Percentiles rank a stretch among this genome's conserved stretches.
Conservation (phyloP, 495 filamentous ascomycete species). For the Penicillium canescens region DNA sequence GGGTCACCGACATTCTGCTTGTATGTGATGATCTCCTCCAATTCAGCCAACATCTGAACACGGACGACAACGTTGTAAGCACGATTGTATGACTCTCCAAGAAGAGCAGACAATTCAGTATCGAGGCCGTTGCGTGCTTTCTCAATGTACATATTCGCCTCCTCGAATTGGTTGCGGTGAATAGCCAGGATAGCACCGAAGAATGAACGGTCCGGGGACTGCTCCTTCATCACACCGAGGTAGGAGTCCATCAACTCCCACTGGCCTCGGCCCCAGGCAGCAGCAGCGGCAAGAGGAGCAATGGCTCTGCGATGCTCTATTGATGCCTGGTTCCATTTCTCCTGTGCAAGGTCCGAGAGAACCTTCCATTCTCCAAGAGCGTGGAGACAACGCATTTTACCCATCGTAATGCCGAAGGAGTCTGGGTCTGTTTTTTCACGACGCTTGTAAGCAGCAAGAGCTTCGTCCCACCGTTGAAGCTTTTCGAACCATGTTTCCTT, state of each 20-base stretch:
- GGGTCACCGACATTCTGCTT: constrained; percentile 79
- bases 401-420: constrained; percentile 93
- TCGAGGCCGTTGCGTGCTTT: constrained; percentile 92
- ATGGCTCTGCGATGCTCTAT: constrained; percentile 83
- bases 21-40: constrained; percentile 97
- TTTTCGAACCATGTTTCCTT: constrained; percentile 99
- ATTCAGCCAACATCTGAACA: constrained; percentile 96
- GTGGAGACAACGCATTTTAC: constrained; percentile 98
- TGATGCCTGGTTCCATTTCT: constrained; percentile 87
- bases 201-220: constrained; percentile 92
- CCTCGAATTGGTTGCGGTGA: constrained; percentile 91
- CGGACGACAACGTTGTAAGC: constrained; percentile 95
- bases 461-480: constrained; percentile 96
- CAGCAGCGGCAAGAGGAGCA: constrained; percentile 89
- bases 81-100: constrained; percentile 94
- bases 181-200: constrained; percentile 94
- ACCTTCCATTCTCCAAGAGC: constrained; percentile 97
- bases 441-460: constrained; percentile 85
- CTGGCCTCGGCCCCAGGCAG: constrained; percentile 95
- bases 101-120: constrained; percentile 88
- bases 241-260: constrained; percentile 99
- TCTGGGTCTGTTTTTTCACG: constrained; percentile 69
- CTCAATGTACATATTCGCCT: constrained; percentile 81
- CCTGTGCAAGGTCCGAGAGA: constrained; percentile 80
- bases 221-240: constrained; percentile 86